phyloP scores from a whole-genome alignment of 2,329 filamentous ascomycete genomes.

The Zymoseptoria crescenta region DNA sequence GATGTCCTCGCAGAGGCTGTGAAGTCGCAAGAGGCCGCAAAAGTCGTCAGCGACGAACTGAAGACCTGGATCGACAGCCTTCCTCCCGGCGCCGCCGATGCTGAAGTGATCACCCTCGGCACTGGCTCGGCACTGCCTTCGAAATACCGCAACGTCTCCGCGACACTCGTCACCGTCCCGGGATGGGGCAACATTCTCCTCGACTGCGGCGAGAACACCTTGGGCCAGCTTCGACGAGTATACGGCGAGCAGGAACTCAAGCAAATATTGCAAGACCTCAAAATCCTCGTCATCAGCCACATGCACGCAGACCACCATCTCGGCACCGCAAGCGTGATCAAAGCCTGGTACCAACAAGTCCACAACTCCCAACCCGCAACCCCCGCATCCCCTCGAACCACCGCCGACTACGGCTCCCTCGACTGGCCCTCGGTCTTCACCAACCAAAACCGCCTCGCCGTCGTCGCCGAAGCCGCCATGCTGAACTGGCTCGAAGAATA shows the following conservation, averaged over 20 bases:
- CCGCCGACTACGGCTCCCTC: conserved; percentile 12
- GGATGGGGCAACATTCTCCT: conserved; percentile 81
- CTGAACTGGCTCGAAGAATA: conserved; percentile 73
- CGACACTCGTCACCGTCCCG: conserved; percentile 75
- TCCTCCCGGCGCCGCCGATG: conserved; percentile 54
- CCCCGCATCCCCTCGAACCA: conserved; percentile 2
- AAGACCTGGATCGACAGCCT: conserved; percentile 55
- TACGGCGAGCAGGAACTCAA: conserved; percentile 58
- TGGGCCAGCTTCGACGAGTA: conserved; percentile 75
- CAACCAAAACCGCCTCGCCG: conserved; percentile 39
- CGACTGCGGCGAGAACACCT: conserved; percentile 85
- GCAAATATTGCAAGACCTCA: conserved; percentile 68
- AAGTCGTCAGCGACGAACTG: conserved; percentile 38
- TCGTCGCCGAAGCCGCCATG: conserved; percentile 67
- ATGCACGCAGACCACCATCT: conserved; percentile 95
- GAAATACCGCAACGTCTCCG: conserved; percentile 91
- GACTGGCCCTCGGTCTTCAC: conserved; percentile 23
- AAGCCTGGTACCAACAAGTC: conserved; percentile 63
- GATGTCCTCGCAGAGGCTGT: conserved; percentile 50
- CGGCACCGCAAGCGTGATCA: conserved; percentile 72
- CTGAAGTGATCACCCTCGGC: conserved; percentile 78
- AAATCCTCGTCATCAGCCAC: conserved; percentile 87
- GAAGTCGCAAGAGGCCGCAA: conserved; percentile 32
- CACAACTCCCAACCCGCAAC: conserved; percentile 34
- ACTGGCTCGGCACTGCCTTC: conserved; percentile 87